phyloP scores from a whole-genome alignment of 2,329 filamentous ascomycete species.

The Penicillium digitatum region DNA sequence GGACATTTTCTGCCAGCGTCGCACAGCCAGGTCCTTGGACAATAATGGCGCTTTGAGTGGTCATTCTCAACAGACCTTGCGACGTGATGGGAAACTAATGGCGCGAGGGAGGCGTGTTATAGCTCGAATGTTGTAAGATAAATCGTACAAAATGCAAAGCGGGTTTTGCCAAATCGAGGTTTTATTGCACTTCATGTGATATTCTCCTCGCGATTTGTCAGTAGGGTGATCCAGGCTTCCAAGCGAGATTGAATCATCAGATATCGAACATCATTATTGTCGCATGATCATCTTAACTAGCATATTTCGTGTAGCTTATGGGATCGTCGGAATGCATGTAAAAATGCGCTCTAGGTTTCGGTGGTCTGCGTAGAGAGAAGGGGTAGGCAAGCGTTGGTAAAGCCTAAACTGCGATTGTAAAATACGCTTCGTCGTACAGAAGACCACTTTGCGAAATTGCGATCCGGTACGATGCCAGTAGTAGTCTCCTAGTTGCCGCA shows the following conservation, averaged over 20 bases:
- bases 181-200: background rate
- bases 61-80: background rate
- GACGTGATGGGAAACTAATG: background rate
- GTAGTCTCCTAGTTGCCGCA: background rate
- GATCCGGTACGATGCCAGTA: background rate
- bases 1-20: slow-evolving; percentile 9
- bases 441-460: background rate
- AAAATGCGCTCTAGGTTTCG: background rate
- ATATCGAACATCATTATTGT: background rate
- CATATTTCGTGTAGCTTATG: background rate
- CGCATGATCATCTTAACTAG: background rate
- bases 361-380: background rate
- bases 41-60: slow-evolving; percentile 15
- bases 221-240: background rate
- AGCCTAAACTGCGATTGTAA: too few species aligned
- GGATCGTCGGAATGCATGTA: background rate
- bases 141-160: background rate
- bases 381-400: background rate
- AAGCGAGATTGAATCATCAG: background rate
- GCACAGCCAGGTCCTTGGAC: slow-evolving; percentile 13
- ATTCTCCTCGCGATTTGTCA: background rate
- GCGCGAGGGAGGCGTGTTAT: background rate
- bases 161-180: background rate
- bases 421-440: background rate
- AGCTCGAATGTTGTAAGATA: background rate